Evolutionary conservation across 2,329 filamentous ascomycete genomes (phyloP), one percentile per base, ranked within the genome.

Genomic region (Cladosporium sp.): DNA sequence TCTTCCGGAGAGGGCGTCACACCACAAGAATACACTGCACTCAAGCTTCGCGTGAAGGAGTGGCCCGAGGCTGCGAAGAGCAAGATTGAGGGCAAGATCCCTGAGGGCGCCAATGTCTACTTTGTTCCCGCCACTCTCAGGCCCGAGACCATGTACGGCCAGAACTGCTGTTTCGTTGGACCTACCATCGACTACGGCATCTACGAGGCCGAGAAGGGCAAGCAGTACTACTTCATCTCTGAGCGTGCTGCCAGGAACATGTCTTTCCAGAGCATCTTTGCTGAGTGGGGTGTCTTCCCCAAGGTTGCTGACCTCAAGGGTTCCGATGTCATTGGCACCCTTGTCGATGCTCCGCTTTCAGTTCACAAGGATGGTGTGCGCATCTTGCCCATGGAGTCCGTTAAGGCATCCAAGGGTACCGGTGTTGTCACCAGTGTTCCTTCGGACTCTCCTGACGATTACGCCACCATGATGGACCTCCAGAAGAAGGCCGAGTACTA

Each of bases 111-210:
- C 55, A 90, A 90, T 68, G 90, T 97, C 65, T 98, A 90, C 82
- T 90, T 98, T 74, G 88, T 98, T 14, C 91, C 95, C 14, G 95
- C 95, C 18, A 98, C 95, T 65, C 86, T 99, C 68, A 87, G 95
- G 68, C 92, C 95, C 2, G 95, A 99, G 84, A 99, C 95, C 41
- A 98, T 99, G 94, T 99, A 98, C 77, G 96, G 96, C 49, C 95
- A 98, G 80, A 96, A 89, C 4, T 96, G 92, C 81, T 97, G 93
- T 78, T 99, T 98, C 73, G 92, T 99, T 58, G 92, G 93, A 3
- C 94, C 95, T 11, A 91, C 90, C 76, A 90, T 98, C 74, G 87
- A 85, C 54, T 99, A 99, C 75, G 94, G 94, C 60, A 82, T 99
- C 69, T 97, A 92, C 85, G 91, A 92, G 79, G 87, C 88, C 55